Percentiles rank a stretch among this genome's conserved stretches.
phyloP scores from a whole-genome alignment of 345 rosid species.

The thale cress (Arabidopsis thaliana) region DNA sequence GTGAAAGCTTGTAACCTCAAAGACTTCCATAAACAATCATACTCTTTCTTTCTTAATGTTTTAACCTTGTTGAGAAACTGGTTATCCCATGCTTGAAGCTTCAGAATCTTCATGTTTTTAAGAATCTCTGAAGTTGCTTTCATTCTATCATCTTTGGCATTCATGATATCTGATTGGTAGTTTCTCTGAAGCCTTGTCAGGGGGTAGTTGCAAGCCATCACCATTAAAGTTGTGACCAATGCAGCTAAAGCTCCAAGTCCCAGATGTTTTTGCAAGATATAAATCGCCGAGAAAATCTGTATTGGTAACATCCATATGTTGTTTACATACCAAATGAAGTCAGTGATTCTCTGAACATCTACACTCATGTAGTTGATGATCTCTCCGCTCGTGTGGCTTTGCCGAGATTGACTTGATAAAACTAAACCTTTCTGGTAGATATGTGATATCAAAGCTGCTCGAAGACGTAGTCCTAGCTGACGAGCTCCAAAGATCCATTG shows the following conservation, averaged over 20 bases:
- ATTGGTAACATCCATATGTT: constrained; percentile 81
- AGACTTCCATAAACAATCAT: constrained; percentile 73
- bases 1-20: constrained; percentile 62
- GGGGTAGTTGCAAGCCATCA: constrained; percentile 84
- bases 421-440: constrained; percentile 78
- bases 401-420: constrained; percentile 75
- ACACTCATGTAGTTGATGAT: constrained; percentile 94
- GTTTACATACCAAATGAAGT: constrained; percentile 76
- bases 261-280: constrained; percentile 60
- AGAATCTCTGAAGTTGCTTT: constrained; percentile 84
- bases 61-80: constrained; percentile 70
- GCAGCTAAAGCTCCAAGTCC: constrained; percentile 83
- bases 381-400: constrained; percentile 87
- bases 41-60: constrained; percentile 63
- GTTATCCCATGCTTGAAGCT: constrained; percentile 91
- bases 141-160: constrained; percentile 84
- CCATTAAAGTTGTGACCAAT: constrained; percentile 67
- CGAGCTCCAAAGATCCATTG: constrained; percentile 97
- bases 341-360: constrained; percentile 79
- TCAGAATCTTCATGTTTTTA: constrained; percentile 81
- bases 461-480: constrained; percentile 75
- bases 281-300: constrained; percentile 79
- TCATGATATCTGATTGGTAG: constrained; percentile 84
- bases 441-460: constrained; percentile 75
- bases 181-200: constrained; percentile 68